Evolutionary conservation across 495 filamentous ascomycete species (phyloP).

Genomic region (Pyronema omphalodes): DNA sequence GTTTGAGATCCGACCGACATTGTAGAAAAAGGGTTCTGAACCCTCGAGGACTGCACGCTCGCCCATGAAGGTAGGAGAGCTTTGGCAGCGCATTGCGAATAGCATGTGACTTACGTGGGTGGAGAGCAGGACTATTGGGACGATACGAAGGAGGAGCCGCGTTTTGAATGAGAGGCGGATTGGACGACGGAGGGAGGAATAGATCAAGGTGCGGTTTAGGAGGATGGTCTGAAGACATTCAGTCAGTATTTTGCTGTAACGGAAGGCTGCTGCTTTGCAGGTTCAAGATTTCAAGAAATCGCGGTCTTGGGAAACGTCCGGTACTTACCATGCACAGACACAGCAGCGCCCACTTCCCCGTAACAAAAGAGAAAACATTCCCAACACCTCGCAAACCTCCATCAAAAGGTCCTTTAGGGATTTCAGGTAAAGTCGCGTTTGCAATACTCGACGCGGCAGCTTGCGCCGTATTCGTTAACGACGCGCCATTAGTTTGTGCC

Average conservation of each 20-base stretch:
- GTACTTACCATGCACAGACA: slow-evolving; percentile 55
- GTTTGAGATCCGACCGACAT: slow-evolving; percentile 12
- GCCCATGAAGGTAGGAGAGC: slow-evolving; percentile 23
- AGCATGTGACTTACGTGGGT: slow-evolving; percentile 50
- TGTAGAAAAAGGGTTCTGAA: slow-evolving; percentile 15
- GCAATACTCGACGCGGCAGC: not conserved
- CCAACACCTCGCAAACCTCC: slow-evolving; percentile 37
- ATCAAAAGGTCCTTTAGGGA: not conserved
- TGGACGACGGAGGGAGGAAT: slow-evolving; percentile 67
- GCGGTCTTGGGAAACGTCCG: not conserved
- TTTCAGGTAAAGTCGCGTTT: not conserved
- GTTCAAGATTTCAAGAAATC: not conserved
- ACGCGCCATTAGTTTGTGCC: not conserved
- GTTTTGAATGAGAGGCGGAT: slow-evolving; percentile 51
- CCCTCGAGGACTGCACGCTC: not conserved
- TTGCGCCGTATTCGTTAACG: not conserved
- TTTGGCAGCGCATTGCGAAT: slow-evolving; percentile 83
- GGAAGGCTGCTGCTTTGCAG: not conserved
- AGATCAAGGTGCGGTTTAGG: slow-evolving; percentile 81
- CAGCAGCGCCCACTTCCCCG: slow-evolving; percentile 79
- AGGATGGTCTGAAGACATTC: slow-evolving; percentile 43
- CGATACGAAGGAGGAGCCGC: slow-evolving; percentile 51
- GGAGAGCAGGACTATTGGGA: slow-evolving; percentile 57
- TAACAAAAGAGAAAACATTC: slow-evolving; percentile 77
- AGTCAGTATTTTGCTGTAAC: not conserved